Percentiles rank a stretch among this genome's conserved stretches.
Conservation (phyloP, 495 filamentous ascomycete species). For the Cenococcum geophilum region DNA sequence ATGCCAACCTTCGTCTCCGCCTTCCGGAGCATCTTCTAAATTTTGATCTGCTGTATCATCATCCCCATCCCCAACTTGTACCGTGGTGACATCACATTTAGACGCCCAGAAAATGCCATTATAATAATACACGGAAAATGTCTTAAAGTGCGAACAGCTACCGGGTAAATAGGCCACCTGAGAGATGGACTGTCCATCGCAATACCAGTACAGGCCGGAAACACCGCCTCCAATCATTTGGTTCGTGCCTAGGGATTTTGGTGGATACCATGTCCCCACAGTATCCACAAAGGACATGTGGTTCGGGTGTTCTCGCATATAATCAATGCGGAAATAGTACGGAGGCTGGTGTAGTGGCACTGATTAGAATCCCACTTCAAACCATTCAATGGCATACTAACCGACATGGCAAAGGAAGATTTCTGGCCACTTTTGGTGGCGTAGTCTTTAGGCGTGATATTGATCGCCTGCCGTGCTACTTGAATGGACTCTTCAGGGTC, state of each 20-base stretch:
- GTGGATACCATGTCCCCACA: background rate
- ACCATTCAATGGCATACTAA: background rate
- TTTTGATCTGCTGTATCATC: background rate
- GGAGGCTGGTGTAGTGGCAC: background rate
- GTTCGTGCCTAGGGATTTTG: background rate
- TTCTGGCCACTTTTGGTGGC: background rate
- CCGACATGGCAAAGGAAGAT: background rate
- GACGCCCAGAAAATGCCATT: slow-evolving; percentile 21
- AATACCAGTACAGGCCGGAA: background rate
- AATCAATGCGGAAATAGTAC: slow-evolving; percentile 1
- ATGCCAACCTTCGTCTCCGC: slow-evolving; percentile 16
- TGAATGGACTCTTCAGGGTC: no score
- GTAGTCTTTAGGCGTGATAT: no score
- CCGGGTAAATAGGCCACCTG: no score
- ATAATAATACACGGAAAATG: slow-evolving; percentile 22
- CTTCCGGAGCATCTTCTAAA: background rate
- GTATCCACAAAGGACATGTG: background rate
- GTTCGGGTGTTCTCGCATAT: background rate
- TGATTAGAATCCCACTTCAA: background rate
- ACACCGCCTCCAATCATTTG: background rate
- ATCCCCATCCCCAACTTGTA: background rate
- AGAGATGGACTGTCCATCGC: background rate
- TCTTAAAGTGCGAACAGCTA: background rate
- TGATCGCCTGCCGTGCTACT: no score
- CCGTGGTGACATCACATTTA: slow-evolving; percentile 14